Evolutionary conservation across 495 filamentous ascomycete species (phyloP), one percentile per base, ranked within the genome.

Genomic region (Pseudoneurospora amorphoporcata): DNA sequence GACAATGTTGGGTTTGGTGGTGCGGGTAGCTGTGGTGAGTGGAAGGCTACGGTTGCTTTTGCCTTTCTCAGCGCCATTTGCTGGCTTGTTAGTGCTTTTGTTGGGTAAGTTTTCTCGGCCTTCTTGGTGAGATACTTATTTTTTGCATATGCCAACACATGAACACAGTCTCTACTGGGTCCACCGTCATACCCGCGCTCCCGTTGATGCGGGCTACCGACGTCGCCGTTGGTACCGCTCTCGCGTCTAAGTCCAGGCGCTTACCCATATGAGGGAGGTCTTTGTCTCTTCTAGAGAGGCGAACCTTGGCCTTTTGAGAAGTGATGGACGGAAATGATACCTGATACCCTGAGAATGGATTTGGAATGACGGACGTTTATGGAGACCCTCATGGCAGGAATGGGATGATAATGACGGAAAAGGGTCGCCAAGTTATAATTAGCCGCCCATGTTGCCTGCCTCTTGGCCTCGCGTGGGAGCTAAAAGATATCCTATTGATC

Each of bases 1-100:
- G 91, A 94, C 76, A 93, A 96, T 77, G 92, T 98, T 61, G 93
- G 92, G 3, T 94, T 94, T 7, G 89, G 96, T 75, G 91, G 89
- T 72, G 88, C 87, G 58, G 94, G 80, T 9, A 23, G 23, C 23
- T 92, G 90, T 76, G 79, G 84, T 42, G 83, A 87, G 71, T 91
- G 87, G 89, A 92, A 90, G 80, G 87, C 90, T 16, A 84, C 86
- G 42, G 84, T 90, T 74, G 90, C 90, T 1, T 92, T 92, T 79
- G 82, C 83, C 73, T 92, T 92, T 79, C 75, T 92, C 70, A 88
- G 87, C n/a, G 90, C 89, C 41, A 85, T 89, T 73, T 82, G 87
- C 77, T 92, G 90, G 90, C 86, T 92, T 39, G 86, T 83, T 14
- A 90, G 87, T 68, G 85, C 83, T 29, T 76, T 91, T 39, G 71